Conservation (phyloP, 2,329 filamentous ascomycete species). For the Xylaria sp. region DNA sequence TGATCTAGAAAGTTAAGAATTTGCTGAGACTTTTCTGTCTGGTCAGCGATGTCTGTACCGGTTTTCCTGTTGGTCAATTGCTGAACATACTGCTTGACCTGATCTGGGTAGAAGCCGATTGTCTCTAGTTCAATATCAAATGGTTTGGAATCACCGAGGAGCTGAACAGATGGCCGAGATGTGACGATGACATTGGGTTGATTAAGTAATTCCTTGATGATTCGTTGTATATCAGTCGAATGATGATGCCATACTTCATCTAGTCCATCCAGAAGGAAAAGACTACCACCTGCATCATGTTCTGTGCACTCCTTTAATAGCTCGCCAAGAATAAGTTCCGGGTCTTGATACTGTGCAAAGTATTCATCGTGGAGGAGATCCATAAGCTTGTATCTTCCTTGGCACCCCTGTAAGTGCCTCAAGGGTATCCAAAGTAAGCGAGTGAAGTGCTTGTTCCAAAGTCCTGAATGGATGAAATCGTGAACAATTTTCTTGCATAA, state of each 20-base stretch:
- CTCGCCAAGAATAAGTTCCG: too few relatives aligned
- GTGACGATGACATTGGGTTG: slow-evolving; percentile 4
- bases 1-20: neutral
- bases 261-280: slow-evolving; percentile 6
- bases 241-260: too few relatives aligned
- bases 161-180: neutral
- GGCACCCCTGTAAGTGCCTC: neutral
- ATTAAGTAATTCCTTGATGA: neutral
- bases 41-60: too few relatives aligned
- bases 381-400: neutral
- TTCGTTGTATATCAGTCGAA: too few relatives aligned
- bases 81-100: neutral
- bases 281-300: too few relatives aligned
- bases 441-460: neutral
- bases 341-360: too few relatives aligned
- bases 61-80: neutral
- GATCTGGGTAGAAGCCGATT: slow-evolving; percentile 1
- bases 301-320: too few relatives aligned
- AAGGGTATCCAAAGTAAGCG: slow-evolving; percentile 16
- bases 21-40: too few relatives aligned
- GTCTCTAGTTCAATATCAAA: slow-evolving; percentile 11
- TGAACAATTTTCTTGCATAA: slow-evolving; percentile 17
- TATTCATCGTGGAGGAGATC: neutral
- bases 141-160: neutral
- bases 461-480: slow-evolving; percentile 2